Evolutionary conservation across 176 grass and related monocot genomes (phyloP), one percentile per base, ranked within the genome.

Genomic region (Eragrostis nindensis): DNA sequence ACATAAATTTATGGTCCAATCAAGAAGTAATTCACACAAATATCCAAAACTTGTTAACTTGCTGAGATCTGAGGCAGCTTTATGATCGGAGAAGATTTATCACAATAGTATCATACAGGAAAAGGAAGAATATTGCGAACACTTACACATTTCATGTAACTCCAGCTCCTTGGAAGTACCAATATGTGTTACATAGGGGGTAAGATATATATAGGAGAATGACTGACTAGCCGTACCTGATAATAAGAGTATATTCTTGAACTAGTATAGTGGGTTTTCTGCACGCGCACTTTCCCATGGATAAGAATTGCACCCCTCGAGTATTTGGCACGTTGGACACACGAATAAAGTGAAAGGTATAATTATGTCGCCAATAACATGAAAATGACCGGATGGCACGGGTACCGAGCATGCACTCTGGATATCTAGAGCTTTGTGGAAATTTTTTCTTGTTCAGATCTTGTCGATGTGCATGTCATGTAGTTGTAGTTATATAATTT

Each of bases 101-200:
- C 32, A 36, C 32, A 36, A 36, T 36, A 36, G 32, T 36, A 36
- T 1, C 32, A 36, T 36, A 36, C 32, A 22, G 1, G 38, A 0
- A 76, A 46, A 56, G 17, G 17, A 36, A 65, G 26, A 49, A 65
- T 9, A 71, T 63, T 47, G 32, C 10, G 53, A 75, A 19, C 12
- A 21, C 72, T 78, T 78, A 78, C 75, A 48, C 46, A 27, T 65
- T 78, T 44, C 11, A 49, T n/a, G 25, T 78, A 29, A 6, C 43
- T 4, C 30, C 6, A 7, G 0, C 1, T 9, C 5, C 43, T 65
- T n/a, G 0, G 17, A 46, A 65, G 16, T 77, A 14, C 64, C 25
- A 9, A 18, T 15, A 78, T 49, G 43, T 48, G 29, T 25, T 15
- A 49, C 48, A 12, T 9, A 49, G 26, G 42, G 63, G 60, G 48